phyloP scores from a whole-genome alignment of 345 rosid species.

The Euphorbia peplus region DNA sequence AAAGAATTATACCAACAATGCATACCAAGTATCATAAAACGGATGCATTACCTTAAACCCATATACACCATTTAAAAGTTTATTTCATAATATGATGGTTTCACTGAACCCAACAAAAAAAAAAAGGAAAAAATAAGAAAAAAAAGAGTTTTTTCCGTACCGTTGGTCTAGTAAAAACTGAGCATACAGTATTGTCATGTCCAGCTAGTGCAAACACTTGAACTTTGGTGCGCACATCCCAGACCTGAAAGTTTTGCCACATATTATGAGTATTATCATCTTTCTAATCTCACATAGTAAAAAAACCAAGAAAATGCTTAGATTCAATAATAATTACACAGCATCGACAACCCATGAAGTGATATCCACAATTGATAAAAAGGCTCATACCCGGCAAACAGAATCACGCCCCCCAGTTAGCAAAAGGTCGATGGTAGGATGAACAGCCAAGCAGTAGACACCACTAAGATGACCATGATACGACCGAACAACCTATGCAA shows the following conservation, averaged over 20 bases:
- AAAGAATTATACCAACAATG: constrained; percentile 12
- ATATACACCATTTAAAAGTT: neutral
- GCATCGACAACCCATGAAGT: neutral
- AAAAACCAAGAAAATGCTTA: neutral
- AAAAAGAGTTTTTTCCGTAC: constrained; percentile 34
- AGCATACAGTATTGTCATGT: constrained; percentile 94
- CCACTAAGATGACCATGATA: constrained; percentile 99
- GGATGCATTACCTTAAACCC: neutral
- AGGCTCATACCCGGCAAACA: constrained; percentile 79
- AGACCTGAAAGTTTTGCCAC: constrained; percentile 56
- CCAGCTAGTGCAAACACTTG: constrained; percentile 95
- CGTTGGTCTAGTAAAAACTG: constrained; percentile 88
- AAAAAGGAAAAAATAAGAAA: neutral
- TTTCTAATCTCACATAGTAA: constrained; percentile 15
- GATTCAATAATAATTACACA: neutral
- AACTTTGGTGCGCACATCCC: constrained; percentile 97
- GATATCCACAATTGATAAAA: neutral
- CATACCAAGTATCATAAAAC: neutral
- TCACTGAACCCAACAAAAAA: too few relatives aligned
- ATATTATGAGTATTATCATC: constrained; percentile 21
- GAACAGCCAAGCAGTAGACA: constrained; percentile 97
- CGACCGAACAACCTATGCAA: constrained; percentile 77
- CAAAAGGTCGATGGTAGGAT: constrained; percentile 84
- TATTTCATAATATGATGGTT: too few relatives aligned
- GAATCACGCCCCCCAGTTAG: constrained; percentile 99